Evolutionary conservation across 2,329 filamentous ascomycete genomes (phyloP).

Genomic region (Fusarium sp.): DNA sequence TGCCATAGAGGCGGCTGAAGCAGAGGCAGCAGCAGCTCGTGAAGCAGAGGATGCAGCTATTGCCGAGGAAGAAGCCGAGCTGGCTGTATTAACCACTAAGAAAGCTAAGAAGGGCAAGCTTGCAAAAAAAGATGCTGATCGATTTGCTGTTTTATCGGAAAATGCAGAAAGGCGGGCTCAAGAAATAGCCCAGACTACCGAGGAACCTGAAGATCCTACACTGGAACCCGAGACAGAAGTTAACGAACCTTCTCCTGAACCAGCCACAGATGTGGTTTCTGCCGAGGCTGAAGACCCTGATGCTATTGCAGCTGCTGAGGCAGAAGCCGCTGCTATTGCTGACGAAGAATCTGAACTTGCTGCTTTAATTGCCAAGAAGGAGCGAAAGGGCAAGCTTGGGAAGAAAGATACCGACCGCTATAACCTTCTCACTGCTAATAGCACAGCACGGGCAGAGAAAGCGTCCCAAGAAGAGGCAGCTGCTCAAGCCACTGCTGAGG

Average conservation of each 20-base stretch:
- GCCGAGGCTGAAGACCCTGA: slow-evolving; percentile 6
- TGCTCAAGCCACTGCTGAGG: slow-evolving; percentile 27
- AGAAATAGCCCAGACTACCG: slow-evolving; percentile 32
- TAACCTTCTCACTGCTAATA: slow-evolving; percentile 47
- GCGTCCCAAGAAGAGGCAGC: slow-evolving; percentile 33
- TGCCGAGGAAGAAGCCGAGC: slow-evolving; percentile 31
- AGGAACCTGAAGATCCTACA: slow-evolving; percentile 34
- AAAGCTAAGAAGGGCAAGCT: slow-evolving; percentile 33
- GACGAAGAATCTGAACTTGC: slow-evolving; percentile 50
- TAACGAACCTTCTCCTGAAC: slow-evolving; percentile 21
- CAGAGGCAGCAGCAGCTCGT: slow-evolving; percentile 23
- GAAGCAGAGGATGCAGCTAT: slow-evolving; percentile 18
- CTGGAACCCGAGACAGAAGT: slow-evolving; percentile 6
- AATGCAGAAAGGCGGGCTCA: slow-evolving; percentile 28
- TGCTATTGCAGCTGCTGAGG: slow-evolving; percentile 4
- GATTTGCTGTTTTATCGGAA: slow-evolving; percentile 22
- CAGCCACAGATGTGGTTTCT: slow-evolving; percentile 5
- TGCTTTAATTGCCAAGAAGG: slow-evolving; percentile 56
- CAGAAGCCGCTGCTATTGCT: slow-evolving; percentile 12
- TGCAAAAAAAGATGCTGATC: slow-evolving; percentile 25
- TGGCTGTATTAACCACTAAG: slow-evolving; percentile 18
- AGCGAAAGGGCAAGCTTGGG: slow-evolving; percentile 51
- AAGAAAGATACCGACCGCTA: slow-evolving; percentile 58
- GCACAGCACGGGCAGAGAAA: slow-evolving; percentile 40
- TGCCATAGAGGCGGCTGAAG: slow-evolving; percentile 15